Conservation (phyloP, 805 yeast species). For the Spathaspora gorwiae region DNA sequence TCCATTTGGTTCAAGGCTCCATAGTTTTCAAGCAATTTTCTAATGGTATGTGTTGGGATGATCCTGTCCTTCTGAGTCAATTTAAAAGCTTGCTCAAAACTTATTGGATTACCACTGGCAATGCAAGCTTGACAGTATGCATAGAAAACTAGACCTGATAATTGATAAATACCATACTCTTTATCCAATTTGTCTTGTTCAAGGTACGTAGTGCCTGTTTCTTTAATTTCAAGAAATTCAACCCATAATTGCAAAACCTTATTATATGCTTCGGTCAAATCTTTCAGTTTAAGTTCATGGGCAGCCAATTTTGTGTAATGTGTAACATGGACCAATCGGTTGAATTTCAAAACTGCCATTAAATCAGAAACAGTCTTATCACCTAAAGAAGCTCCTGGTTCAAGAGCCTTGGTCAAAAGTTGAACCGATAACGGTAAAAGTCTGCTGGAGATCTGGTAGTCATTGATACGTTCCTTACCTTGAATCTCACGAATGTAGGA, state of each 20-base stretch:
- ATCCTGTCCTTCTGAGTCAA: neutral
- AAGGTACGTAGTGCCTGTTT: conserved; percentile 2
- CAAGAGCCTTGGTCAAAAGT: conserved; percentile 16
- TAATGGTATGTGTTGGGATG: neutral
- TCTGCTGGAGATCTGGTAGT: conserved; percentile 14
- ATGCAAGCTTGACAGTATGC: conserved; percentile 30
- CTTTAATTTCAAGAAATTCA: conserved; percentile 22
- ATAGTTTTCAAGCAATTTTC: conserved; percentile 4
- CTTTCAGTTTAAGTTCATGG: conserved; percentile 9
- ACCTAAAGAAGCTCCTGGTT: conserved; percentile 8
- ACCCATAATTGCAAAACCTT: conserved; percentile 32
- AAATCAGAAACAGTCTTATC: conserved; percentile 13
- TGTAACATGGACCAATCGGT: conserved; percentile 30
- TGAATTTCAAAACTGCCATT: conserved; percentile 23
- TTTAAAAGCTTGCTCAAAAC: neutral
- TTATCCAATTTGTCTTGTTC: conserved; percentile 4
- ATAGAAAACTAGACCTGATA: conserved; percentile 27
- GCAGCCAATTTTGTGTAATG: conserved; percentile 23
- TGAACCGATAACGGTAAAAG: conserved; percentile 26
- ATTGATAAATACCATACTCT: conserved; percentile 4
- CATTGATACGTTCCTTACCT: conserved; percentile 25
- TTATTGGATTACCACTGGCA: conserved; percentile 12
- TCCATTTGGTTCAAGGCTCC: conserved; percentile 3
- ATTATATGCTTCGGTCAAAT: conserved; percentile 12
- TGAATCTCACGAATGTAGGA: conserved; percentile 36